Percentiles rank a stretch among this genome's conserved stretches.
These are phyloP conservation scores for Penicillium sp. DNA, from an alignment of 2,329 filamentous ascomycete genomes.

Conservation along the genomic window DNA sequence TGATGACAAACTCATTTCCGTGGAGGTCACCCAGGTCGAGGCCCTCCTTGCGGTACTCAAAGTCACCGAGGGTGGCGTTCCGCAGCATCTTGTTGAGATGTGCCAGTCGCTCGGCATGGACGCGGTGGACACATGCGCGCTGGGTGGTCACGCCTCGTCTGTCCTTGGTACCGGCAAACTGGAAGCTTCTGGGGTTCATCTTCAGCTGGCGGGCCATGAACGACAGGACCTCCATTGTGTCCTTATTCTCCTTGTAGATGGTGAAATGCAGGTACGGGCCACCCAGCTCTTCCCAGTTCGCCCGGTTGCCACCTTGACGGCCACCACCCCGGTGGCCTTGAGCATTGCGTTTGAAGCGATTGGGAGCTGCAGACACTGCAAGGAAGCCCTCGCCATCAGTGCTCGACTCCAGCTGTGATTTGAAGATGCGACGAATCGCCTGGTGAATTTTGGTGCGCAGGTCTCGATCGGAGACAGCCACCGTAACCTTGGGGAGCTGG, in stretches of 20 bases:
- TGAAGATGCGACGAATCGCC: constrained; percentile 71
- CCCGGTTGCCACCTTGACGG: constrained; percentile 36
- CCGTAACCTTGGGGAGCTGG: constrained; percentile 53
- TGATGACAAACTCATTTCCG: constrained; percentile 92
- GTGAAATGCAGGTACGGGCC: constrained; percentile 86
- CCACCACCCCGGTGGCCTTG: constrained; percentile 27
- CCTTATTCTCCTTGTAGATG: constrained; percentile 93
- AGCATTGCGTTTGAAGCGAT: constrained; percentile 32
- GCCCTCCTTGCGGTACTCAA: constrained; percentile 65
- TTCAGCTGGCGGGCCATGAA: constrained; percentile 71
- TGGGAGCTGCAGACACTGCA: constrained; percentile 49
- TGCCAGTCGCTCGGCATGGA: constrained; percentile 60
- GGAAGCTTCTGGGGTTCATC: constrained; percentile 62
- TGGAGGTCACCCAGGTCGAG: constrained; percentile 77
- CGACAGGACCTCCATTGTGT: constrained; percentile 85
- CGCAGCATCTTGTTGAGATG: constrained; percentile 58
- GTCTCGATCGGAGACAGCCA: constrained; percentile 57
- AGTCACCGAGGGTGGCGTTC: constrained; percentile 69
- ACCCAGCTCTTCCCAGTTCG: constrained; percentile 62
- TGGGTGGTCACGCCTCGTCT: constrained; percentile 81
- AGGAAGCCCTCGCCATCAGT: constrained; percentile 68
- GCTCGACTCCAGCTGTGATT: constrained; percentile 69
- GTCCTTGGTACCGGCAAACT: constrained; percentile 89
- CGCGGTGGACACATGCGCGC: constrained; percentile 63
- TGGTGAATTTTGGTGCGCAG: constrained; percentile 61